Percentiles rank a stretch among this genome's conserved stretches.
Evolutionary conservation across 495 filamentous ascomycete genomes (phyloP).

Genomic region (Daldinia grandis): DNA sequence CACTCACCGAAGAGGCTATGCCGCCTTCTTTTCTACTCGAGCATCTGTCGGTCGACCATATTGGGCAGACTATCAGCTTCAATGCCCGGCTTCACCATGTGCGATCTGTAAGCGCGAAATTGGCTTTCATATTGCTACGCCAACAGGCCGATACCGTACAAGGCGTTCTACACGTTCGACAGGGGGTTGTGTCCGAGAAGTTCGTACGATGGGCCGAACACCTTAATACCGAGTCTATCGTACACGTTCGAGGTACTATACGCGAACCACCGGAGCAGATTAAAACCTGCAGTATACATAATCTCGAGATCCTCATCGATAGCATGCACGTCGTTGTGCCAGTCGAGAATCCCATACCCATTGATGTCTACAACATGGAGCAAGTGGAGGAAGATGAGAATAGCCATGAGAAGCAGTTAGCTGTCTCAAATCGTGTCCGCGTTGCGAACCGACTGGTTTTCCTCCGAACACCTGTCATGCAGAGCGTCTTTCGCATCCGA

Average conservation of each 20-base stretch:
- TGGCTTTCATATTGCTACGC: slow-evolving; percentile 87
- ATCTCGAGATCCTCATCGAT: slow-evolving; percentile 81
- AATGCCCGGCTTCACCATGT: slow-evolving; percentile 86
- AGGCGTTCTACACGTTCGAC: slow-evolving; percentile 70
- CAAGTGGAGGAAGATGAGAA: slow-evolving; percentile 51
- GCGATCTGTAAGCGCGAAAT: slow-evolving; percentile 82
- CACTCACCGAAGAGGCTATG: slow-evolving; percentile 47
- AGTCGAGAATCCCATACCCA: slow-evolving; percentile 73
- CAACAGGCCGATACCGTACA: slow-evolving; percentile 85
- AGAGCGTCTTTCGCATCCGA: slow-evolving; percentile 86
- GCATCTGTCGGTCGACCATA: slow-evolving; percentile 43
- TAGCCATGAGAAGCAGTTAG: slow-evolving; percentile 53
- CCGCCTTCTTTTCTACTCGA: slow-evolving; percentile 37
- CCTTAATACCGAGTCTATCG: slow-evolving; percentile 80
- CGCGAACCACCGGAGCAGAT: slow-evolving; percentile 79
- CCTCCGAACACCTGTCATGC: slow-evolving; percentile 82
- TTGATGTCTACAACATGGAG: slow-evolving; percentile 67
- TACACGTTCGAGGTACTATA: slow-evolving; percentile 78
- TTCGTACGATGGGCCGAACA: slow-evolving; percentile 91
- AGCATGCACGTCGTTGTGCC: slow-evolving; percentile 72
- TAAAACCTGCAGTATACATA: slow-evolving; percentile 77
- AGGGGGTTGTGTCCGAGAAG: slow-evolving; percentile 68
- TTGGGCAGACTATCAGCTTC: slow-evolving; percentile 76
- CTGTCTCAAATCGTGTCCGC: slow-evolving; percentile 56
- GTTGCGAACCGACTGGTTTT: slow-evolving; percentile 86